Evolutionary conservation across 768 basidiomycete species (phyloP).

Genomic region (Pleurotus tuber-regium): DNA sequence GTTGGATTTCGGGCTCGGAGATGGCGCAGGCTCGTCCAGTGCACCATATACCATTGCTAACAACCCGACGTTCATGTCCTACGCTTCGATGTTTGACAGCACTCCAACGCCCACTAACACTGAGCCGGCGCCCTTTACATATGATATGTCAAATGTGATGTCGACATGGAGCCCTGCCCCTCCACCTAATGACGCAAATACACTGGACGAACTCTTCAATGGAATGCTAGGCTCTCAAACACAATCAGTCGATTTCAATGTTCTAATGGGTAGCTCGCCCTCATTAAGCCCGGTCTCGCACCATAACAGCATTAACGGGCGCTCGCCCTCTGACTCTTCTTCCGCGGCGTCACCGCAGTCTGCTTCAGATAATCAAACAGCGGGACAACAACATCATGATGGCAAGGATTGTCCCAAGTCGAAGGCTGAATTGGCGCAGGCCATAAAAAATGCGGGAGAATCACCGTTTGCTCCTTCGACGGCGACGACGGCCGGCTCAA

Average conservation of each 20-base stretch:
- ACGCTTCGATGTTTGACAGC: slow-evolving; percentile 56
- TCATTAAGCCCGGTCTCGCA: slow-evolving; percentile 60
- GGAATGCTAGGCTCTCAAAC: slow-evolving; percentile 28
- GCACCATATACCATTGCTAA: slow-evolving; percentile 74
- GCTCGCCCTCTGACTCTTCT: slow-evolving; percentile 19
- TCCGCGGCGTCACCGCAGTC: slow-evolving; percentile 34
- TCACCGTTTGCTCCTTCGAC: slow-evolving; percentile 49
- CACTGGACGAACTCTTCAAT: slow-evolving; percentile 46
- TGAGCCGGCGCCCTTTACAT: slow-evolving; percentile 38
- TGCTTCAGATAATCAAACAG: slow-evolving; percentile 35
- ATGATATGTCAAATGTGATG: slow-evolving; percentile 41
- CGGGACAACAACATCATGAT: slow-evolving; percentile 29
- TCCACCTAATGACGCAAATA: slow-evolving; percentile 20
- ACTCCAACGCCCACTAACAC: slow-evolving; percentile 22
- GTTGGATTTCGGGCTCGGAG: slow-evolving; percentile 58
- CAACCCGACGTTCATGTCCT: slow-evolving; percentile 86
- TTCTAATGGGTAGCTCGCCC: slow-evolving; percentile 29
- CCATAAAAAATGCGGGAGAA: slow-evolving; percentile 51
- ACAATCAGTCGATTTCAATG: slow-evolving; percentile 27
- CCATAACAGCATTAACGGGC: slow-evolving; percentile 27
- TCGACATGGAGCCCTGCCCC: slow-evolving; percentile 43
- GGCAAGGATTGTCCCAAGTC: slow-evolving; percentile 48
- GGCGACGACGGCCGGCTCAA: slow-evolving; percentile 13
- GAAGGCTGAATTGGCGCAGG: slow-evolving; percentile 47
- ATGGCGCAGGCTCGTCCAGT: slow-evolving; percentile 40